A percentile compares a stretch with the other conserved stretches of the same genome.
Evolutionary conservation across 805 yeast species (phyloP).

Genomic region (Kodamaea kaohsiungensis): DNA sequence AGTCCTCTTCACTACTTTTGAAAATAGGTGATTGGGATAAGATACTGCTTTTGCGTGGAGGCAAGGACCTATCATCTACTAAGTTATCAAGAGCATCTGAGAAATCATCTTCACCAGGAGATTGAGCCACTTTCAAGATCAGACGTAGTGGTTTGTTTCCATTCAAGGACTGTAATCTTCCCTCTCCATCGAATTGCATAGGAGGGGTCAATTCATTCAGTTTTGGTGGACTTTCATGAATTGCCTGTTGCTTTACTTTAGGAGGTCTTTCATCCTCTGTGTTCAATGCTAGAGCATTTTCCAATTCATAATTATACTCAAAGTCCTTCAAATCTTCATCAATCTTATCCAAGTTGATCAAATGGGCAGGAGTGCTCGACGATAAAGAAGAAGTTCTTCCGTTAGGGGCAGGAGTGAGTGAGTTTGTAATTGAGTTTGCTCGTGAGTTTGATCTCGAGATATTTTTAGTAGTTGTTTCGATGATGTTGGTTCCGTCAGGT

Average conservation of each 20-base stretch:
- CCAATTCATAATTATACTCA: constrained; percentile 42
- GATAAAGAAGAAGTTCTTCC: constrained; percentile 21
- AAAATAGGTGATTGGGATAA: constrained; percentile 13
- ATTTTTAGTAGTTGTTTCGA: constrained; percentile 44
- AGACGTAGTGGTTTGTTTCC: constrained; percentile 3
- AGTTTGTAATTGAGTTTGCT: constrained; percentile 34
- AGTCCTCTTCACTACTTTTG: not conserved
- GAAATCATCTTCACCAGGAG: constrained; percentile 7
- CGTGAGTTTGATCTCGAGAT: constrained; percentile 37
- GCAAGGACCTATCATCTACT: not conserved
- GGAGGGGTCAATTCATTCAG: not conserved
- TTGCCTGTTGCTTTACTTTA: not conserved
- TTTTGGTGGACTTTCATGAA: not conserved
- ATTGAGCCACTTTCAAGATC: constrained; percentile 4
- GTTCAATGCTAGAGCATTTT: constrained; percentile 16
- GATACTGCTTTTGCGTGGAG: not conserved
- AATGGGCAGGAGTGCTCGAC: constrained; percentile 16
- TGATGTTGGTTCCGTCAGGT: constrained; percentile 45
- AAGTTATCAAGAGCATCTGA: constrained; percentile 8
- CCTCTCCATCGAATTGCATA: constrained; percentile 3
- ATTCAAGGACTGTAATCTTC: not conserved
- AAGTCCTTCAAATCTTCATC: constrained; percentile 46
- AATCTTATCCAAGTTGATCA: constrained; percentile 34
- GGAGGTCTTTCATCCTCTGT: not conserved
- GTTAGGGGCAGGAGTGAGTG: constrained; percentile 21